Evolutionary conservation across 768 basidiomycete species (phyloP).

Genomic region (Tricholomella constricta): DNA sequence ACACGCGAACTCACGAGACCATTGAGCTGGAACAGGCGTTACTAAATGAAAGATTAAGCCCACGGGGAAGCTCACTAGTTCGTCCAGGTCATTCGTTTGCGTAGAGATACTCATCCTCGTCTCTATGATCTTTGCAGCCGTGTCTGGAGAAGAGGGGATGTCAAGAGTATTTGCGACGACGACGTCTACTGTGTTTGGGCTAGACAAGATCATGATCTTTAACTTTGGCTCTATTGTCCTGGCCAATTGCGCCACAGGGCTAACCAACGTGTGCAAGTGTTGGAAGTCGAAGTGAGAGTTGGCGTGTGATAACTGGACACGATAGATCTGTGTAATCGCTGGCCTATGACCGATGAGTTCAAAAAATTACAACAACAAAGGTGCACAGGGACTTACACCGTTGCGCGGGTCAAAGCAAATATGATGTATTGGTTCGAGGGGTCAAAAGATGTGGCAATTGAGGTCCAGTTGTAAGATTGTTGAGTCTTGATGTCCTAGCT

Average conservation of each 20-base stretch:
- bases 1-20: conserved; percentile 45
- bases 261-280: conserved; percentile 19
- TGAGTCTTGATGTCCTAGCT: too few relatives aligned
- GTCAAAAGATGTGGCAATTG: conserved; percentile 10
- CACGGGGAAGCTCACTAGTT: conserved; percentile 25
- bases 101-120: conserved; percentile 8
- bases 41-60: background rate
- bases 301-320: conserved; percentile 5
- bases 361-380: background rate
- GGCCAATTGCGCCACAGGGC: conserved; percentile 29
- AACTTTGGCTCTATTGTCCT: conserved; percentile 35
- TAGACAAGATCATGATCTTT: conserved; percentile 34
- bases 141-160: conserved; percentile 13
- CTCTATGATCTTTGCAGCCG: background rate
- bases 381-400: conserved; percentile 19
- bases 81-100: conserved; percentile 32
- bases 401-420: conserved; percentile 26
- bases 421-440: conserved; percentile 18
- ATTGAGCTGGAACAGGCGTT: conserved; percentile 33
- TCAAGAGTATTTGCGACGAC: conserved; percentile 17
- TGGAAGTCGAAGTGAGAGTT: conserved; percentile 9
- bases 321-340: conserved; percentile 7
- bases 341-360: conserved; percentile 17
- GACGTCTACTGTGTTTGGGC: conserved; percentile 33
- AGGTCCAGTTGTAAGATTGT: conserved; percentile 14